Percentiles rank a stretch among this genome's conserved stretches.
phyloP scores from a whole-genome alignment of 2,329 filamentous ascomycete species.

The Pseudogymnoascus sp. region DNA sequence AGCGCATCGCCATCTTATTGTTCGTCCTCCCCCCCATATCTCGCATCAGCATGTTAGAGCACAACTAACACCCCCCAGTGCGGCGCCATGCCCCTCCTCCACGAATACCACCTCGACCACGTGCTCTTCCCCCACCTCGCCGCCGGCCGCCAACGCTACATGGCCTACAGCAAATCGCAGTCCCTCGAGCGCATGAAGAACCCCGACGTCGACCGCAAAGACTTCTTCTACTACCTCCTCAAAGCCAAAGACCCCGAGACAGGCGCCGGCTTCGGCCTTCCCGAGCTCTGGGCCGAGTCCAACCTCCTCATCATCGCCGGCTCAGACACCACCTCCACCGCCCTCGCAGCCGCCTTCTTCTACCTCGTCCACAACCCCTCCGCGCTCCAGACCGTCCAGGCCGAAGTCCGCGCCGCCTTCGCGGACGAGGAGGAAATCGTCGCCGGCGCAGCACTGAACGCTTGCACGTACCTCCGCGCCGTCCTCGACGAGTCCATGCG shows the following conservation, averaged over 20 bases:
- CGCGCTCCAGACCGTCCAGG: constrained; percentile 23
- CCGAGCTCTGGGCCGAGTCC: constrained; percentile 23
- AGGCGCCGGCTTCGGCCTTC: constrained; percentile 35
- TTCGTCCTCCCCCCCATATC: constrained; percentile 24
- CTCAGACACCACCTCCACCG: constrained; percentile 33
- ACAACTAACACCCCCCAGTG: constrained; percentile 37
- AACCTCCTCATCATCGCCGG: constrained; percentile 22
- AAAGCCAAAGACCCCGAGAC: constrained; percentile 65
- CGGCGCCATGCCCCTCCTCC: constrained; percentile 62
- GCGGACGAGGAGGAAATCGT: constrained; percentile 29
- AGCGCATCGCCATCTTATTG: constrained; percentile 59
- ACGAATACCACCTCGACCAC: constrained; percentile 58
- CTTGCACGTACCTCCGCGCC: constrained; percentile 33
- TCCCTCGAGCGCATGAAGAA: constrained; percentile 59
- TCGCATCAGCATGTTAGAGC: not conserved
- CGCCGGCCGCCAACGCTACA: constrained; percentile 58
- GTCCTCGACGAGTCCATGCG: constrained; percentile 31
- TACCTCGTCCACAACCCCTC: constrained; percentile 31
- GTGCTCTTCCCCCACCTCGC: constrained; percentile 60
- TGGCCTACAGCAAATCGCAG: constrained; percentile 61
- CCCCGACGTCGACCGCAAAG: constrained; percentile 51
- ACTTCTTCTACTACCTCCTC: constrained; percentile 70
- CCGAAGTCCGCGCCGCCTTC: constrained; percentile 20
- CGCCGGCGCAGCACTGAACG: constrained; percentile 26
- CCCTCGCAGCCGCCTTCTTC: constrained; percentile 31